These are phyloP conservation scores for Platanthera guangdongensis DNA, from an alignment of 106 monocot species.

Conservation along the genomic window DNA sequence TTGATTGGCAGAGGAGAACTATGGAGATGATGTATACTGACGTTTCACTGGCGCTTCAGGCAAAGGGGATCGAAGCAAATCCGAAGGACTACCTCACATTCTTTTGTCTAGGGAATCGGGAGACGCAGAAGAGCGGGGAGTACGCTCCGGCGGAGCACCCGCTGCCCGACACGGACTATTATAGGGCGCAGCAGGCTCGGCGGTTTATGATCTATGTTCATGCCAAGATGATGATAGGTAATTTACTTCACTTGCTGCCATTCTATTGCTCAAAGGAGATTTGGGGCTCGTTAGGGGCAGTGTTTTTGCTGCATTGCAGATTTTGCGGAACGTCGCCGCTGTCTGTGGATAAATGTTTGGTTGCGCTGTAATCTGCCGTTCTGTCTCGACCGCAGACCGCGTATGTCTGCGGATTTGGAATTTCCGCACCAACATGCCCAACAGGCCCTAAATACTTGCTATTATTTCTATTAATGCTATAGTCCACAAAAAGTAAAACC, in stretches of 20 bases:
- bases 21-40: conserved; percentile 64
- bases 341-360: too few relatives aligned
- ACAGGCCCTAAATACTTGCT: too few relatives aligned
- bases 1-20: conserved; percentile 46
- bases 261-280: too few relatives aligned
- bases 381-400: too few relatives aligned
- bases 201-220: conserved; percentile 59
- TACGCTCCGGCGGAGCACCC: conserved; percentile 32
- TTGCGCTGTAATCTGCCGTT: too few relatives aligned
- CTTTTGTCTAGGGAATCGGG: conserved; percentile 49
- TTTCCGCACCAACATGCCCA: too few relatives aligned
- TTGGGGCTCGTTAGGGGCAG: too few relatives aligned
- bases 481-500: too few relatives aligned
- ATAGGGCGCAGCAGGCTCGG: conserved; percentile 33
- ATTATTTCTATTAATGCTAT: too few relatives aligned
- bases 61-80: conserved; percentile 29
- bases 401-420: too few relatives aligned
- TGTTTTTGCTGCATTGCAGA: too few relatives aligned
- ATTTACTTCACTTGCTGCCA: neutral
- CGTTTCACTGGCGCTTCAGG: conserved; percentile 26
- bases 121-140: conserved; percentile 29
- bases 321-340: too few relatives aligned
- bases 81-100: conserved; percentile 44
- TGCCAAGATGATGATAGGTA: conserved; percentile 62
- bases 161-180: conserved; percentile 30